A percentile compares a stretch with the other conserved stretches of the same genome.
These are phyloP conservation scores for Penicillium longicatenatum DNA, from an alignment of 495 filamentous ascomycete species.

Conservation along the genomic window DNA sequence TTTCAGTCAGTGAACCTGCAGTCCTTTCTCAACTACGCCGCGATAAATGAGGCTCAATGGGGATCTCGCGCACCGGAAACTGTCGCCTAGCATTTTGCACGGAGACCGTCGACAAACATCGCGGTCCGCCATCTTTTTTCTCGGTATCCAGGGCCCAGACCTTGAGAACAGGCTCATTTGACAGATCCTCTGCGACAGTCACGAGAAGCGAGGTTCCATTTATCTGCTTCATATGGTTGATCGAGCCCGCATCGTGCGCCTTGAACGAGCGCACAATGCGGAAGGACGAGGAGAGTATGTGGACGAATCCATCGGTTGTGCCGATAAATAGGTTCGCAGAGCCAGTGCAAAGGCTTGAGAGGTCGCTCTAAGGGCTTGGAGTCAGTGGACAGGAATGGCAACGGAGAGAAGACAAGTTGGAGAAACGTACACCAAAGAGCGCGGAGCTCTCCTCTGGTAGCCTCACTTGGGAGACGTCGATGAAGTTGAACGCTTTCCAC, in stretches of 20 bases:
- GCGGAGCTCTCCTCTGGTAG: conserved; percentile 70
- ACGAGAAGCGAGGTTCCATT: conserved; percentile 84
- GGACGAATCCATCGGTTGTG: conserved; percentile 78
- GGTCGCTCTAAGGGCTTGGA: conserved; percentile 51
- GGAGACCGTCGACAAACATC: conserved; percentile 78
- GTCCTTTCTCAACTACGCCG: neutral
- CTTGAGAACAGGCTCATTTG: conserved; percentile 84
- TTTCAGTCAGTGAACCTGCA: neutral
- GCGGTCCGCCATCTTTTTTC: conserved; percentile 87
- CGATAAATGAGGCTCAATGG: neutral
- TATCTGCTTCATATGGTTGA: conserved; percentile 95
- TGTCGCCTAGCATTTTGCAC: conserved; percentile 91
- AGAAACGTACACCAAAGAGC: conserved; percentile 58
- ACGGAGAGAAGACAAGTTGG: conserved; percentile 28
- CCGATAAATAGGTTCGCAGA: conserved; percentile 91
- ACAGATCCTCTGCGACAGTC: conserved; percentile 84
- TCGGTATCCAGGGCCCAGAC: conserved; percentile 97
- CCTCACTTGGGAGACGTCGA: conserved; percentile 86
- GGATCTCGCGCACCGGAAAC: conserved; percentile 67
- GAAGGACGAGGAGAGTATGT: conserved; percentile 83
- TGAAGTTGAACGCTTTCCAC: conserved; percentile 99
- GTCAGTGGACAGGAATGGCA: neutral
- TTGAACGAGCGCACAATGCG: conserved; percentile 84
- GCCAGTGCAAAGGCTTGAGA: conserved; percentile 75
- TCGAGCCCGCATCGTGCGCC: conserved; percentile 74